Evolutionary conservation across 164 flowering plant genomes (phyloP).

Genomic region (Magnolia changhungtana): DNA sequence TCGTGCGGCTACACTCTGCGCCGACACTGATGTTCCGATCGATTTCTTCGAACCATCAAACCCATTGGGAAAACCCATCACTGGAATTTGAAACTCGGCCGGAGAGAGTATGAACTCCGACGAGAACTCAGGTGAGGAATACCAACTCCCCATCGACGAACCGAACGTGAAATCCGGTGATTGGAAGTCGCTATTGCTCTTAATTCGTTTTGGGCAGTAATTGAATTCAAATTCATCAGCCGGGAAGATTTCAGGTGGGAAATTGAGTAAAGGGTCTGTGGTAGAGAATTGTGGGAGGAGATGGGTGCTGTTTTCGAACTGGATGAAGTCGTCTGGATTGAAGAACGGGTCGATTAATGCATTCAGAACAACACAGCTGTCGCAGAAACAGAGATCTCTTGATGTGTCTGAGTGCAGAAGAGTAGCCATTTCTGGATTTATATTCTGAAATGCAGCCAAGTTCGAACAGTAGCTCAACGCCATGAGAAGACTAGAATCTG

Average conservation of each 20-base stretch:
- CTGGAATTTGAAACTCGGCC: neutral
- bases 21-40: slow-evolving; percentile 27
- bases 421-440: neutral
- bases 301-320: slow-evolving; percentile 3
- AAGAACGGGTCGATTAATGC: slow-evolving; percentile 4
- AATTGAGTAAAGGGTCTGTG: neutral
- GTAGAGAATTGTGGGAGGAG: slow-evolving; percentile 4
- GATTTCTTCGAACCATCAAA: slow-evolving; percentile 6
- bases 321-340: slow-evolving; percentile 5
- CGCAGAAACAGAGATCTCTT: slow-evolving; percentile 3
- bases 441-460: neutral
- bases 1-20: slow-evolving; percentile 81
- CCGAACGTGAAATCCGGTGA: neutral
- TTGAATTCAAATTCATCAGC: slow-evolving; percentile 5
- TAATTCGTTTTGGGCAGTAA: slow-evolving; percentile 13
- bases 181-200: neutral
- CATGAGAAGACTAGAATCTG: slow-evolving; percentile 8
- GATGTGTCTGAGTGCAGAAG: slow-evolving; percentile 9
- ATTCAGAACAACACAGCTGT: neutral
- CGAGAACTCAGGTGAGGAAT: neutral
- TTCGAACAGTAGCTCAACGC: slow-evolving; percentile 7
- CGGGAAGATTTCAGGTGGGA: slow-evolving; percentile 3
- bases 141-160: slow-evolving; percentile 2
- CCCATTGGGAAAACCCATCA: neutral
- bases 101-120: neutral